These are phyloP conservation scores for Phytopythium boreale DNA, from an alignment of 352 stramenopile genomes.

Conservation along the genomic window DNA sequence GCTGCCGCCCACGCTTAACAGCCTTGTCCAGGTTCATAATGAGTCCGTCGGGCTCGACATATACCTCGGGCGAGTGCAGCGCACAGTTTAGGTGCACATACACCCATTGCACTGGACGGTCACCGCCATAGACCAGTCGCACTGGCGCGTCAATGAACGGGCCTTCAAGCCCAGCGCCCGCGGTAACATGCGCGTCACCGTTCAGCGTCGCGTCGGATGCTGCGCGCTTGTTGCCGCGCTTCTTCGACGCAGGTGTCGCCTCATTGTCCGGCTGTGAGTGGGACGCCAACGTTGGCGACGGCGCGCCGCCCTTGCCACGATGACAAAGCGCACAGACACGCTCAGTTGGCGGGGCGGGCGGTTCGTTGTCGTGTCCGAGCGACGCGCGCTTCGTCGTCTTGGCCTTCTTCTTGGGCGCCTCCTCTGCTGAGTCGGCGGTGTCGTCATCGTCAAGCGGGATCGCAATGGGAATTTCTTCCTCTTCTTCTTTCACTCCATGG, in stretches of 20 bases:
- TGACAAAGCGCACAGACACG: constrained; percentile 68
- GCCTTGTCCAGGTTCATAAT: constrained; percentile 78
- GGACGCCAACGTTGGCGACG: not conserved
- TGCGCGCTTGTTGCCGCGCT: constrained; percentile 7
- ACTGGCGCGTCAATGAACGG: constrained; percentile 74
- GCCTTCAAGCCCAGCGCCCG: constrained; percentile 46
- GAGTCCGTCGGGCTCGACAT: constrained; percentile 74
- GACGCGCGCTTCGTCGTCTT: constrained; percentile 29
- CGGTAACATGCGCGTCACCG: constrained; percentile 18
- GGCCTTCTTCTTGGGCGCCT: constrained; percentile 5
- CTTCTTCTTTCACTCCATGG: not conserved
- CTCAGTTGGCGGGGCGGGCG: constrained; percentile 1
- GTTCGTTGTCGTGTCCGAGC: constrained; percentile 1
- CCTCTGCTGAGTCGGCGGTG: constrained; percentile 7
- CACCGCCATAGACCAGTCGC: constrained; percentile 58
- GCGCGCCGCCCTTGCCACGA: constrained; percentile 34
- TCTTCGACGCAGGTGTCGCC: constrained; percentile 6
- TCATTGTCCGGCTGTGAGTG: constrained; percentile 10
- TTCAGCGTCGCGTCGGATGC: constrained; percentile 3
- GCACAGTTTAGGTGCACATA: constrained; percentile 83
- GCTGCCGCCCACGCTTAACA: constrained; percentile 73
- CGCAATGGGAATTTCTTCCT: constrained; percentile 19
- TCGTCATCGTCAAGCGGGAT: constrained; percentile 33
- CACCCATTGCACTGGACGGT: constrained; percentile 65
- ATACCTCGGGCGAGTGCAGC: constrained; percentile 78